Conservation (phyloP, 2,329 filamentous ascomycete genomes). For the Pseudogymnoascus sp. region DNA sequence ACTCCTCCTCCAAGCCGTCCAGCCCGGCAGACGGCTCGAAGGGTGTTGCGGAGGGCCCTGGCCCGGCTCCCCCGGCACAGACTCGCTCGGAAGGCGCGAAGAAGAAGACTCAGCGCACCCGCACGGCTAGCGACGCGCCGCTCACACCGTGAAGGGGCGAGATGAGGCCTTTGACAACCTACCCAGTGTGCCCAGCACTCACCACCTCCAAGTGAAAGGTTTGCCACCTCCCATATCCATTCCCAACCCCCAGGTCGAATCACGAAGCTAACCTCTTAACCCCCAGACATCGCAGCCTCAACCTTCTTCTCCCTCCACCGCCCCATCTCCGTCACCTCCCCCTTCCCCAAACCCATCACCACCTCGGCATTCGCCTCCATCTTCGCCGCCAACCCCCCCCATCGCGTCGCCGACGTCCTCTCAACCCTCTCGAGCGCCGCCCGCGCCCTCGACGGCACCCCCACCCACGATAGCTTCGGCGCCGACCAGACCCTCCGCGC, state of each 20-base stretch:
- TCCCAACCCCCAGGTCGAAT: not conserved
- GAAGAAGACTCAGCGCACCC: slow-evolving; percentile 36
- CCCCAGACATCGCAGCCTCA: slow-evolving; percentile 73
- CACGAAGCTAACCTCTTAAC: slow-evolving; percentile 15
- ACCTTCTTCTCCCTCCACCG: slow-evolving; percentile 95
- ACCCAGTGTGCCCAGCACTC: slow-evolving; percentile 68
- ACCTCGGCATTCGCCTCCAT: slow-evolving; percentile 77
- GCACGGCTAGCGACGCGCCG: slow-evolving; percentile 49
- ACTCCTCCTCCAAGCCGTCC: slow-evolving; percentile 34
- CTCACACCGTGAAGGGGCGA: slow-evolving; percentile 28
- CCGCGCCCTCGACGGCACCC: slow-evolving; percentile 47
- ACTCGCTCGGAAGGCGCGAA: slow-evolving; percentile 22
- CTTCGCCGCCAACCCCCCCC: slow-evolving; percentile 54
- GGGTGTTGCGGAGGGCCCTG: slow-evolving; percentile 19
- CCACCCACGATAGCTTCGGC: slow-evolving; percentile 24
- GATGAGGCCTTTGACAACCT: slow-evolving; percentile 49
- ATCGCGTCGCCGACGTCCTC: slow-evolving; percentile 54
- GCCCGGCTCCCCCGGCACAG: slow-evolving; percentile 22
- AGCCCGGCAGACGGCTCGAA: slow-evolving; percentile 31
- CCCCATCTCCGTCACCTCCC: slow-evolving; percentile 80
- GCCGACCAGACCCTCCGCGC: slow-evolving; percentile 33
- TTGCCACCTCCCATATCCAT: not conserved
- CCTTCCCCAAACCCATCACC: slow-evolving; percentile 66
- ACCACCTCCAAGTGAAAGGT: slow-evolving; percentile 65
- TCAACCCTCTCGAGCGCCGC: slow-evolving; percentile 58